These are phyloP conservation scores for Boletus sp. DNA, from an alignment of 1,284 basidiomycete species.

Conservation along the genomic window DNA sequence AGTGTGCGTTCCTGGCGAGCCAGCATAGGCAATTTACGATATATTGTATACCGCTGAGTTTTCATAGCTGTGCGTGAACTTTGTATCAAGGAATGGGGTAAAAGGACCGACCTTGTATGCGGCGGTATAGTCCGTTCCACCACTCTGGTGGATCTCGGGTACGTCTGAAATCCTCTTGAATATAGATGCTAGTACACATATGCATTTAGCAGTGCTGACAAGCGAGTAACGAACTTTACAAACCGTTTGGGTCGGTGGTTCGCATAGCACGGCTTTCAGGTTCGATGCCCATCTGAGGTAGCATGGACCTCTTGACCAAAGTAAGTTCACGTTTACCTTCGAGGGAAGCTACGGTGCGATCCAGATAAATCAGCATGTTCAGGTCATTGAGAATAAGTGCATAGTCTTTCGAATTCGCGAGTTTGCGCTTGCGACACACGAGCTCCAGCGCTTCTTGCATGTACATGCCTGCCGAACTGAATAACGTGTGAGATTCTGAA, in stretches of 20 bases:
- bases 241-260: slow-evolving; percentile 90
- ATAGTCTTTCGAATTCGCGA: slow-evolving; percentile 76
- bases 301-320: slow-evolving; percentile 75
- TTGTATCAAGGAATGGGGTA: neutral
- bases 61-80: neutral
- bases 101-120: slow-evolving; percentile 72
- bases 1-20: slow-evolving; percentile 88
- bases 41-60: slow-evolving; percentile 84
- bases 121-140: slow-evolving; percentile 59
- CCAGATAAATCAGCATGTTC: slow-evolving; percentile 85
- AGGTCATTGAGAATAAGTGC: slow-evolving; percentile 75
- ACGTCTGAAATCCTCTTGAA: slow-evolving; percentile 82
- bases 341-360: slow-evolving; percentile 92
- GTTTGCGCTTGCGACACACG: slow-evolving; percentile 72
- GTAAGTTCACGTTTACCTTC: slow-evolving; percentile 84
- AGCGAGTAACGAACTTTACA: slow-evolving; percentile 20
- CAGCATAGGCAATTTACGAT: slow-evolving; percentile 90
- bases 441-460: slow-evolving; percentile 92
- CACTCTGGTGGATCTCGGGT: slow-evolving; percentile 56
- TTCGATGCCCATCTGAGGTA: slow-evolving; percentile 66
- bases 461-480: slow-evolving; percentile 90
- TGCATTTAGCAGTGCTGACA: slow-evolving; percentile 2
- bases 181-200: slow-evolving; percentile 67
- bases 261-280: slow-evolving; percentile 54
- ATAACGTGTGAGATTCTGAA: neutral